Base-by-base conservation (phyloP, 306 rosid species). In the Lathyrus oleraceus region DNA sequence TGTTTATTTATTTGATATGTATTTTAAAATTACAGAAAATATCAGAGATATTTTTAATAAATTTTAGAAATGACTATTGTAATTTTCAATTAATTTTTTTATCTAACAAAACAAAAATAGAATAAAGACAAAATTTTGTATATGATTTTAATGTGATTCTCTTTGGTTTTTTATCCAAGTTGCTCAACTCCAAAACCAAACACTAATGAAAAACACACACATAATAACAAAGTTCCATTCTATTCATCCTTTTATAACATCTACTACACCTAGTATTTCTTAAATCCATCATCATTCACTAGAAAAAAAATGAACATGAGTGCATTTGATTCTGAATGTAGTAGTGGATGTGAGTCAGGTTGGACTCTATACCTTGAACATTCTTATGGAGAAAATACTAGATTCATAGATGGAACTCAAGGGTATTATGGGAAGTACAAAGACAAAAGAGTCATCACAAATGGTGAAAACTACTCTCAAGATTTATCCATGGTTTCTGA, bases 401-500 rank as follows among this genome's bases (percentile, higher is more conserved):
- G 59, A 53, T 78, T 78, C 88, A 28, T 72, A 61, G 30, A 27
- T 12, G 79, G 68, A 25, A 58, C 42, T 58, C 43, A 35, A 15
- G 66, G 62, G 39, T 57, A 57, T 25, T 57, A 57, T 57, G 38
- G 62, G 8, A 5, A 60, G 15, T 14, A 35, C 27, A 30, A 32
- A 61, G 80, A 74, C 13, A 78, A 42, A 52, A 47, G 67, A 66
- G 60, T 20, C 38, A 43, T 16, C 38, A 44, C 67, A 70, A 63
- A 72, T 72, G 84, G 69, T 42, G 47, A 42, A 42, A 42, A 35
- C 32, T 87, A 78, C 1, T 88, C 76, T 21, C 87, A 28, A 79
- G 97, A 91, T 61, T 90, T 89, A 67, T 95, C 99, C 6, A 95
- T 95, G 97, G 82, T 95, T 66, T 95, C 99, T 77, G 99, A 95